These are phyloP conservation scores for Ophiostoma ulmi DNA, from an alignment of 2,329 filamentous ascomycete species.

Conservation along the genomic window DNA sequence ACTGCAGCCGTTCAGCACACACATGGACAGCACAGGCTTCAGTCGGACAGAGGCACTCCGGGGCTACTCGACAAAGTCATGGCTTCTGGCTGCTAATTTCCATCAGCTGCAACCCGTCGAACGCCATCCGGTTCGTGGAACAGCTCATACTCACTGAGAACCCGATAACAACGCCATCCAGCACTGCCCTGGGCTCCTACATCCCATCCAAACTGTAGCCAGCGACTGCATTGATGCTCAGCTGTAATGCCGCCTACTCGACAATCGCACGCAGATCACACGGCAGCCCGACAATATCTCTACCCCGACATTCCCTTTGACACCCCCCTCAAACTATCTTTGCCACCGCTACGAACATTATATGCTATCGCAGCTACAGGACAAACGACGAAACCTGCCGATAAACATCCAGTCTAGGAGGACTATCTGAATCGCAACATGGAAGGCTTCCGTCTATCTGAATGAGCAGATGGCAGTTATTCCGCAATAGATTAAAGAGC, in stretches of 20 bases:
- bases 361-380: no score
- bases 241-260: not conserved
- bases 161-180: no score
- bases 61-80: no score
- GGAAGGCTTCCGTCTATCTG: not conserved
- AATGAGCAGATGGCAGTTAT: not conserved
- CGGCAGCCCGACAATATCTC: not conserved
- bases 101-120: not conserved
- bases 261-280: not conserved
- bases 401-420: not conserved
- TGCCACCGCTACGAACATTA: no score
- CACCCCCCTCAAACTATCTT: not conserved
- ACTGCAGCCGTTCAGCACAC: not conserved
- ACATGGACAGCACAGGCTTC: not conserved
- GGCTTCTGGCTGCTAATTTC: not conserved
- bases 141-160: not conserved
- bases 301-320: not conserved
- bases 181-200: no score
- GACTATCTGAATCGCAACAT: not conserved
- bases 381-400: no score
- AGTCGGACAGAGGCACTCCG: not conserved
- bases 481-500: not conserved
- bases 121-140: not conserved
- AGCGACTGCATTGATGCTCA: not conserved
- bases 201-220: not conserved